These are phyloP conservation scores for Aphanocladium album DNA, from an alignment of 2,329 filamentous ascomycete species.

Conservation along the genomic window DNA sequence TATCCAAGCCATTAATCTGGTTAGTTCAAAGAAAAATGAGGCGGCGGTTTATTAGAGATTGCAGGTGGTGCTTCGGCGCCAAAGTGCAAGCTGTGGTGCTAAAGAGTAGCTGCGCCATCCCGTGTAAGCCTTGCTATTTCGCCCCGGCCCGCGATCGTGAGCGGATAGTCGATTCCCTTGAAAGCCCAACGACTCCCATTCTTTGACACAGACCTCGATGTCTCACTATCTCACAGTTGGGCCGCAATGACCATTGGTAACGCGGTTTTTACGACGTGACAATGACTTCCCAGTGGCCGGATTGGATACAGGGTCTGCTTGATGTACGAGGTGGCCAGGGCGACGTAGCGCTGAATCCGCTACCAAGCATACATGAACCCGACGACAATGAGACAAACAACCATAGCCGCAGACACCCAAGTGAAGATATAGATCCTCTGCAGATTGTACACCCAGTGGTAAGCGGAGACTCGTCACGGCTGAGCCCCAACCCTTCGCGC, in stretches of 20 bases:
- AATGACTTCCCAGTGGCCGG: conserved; percentile 2
- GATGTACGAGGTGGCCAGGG: not conserved
- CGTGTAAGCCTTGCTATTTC: not conserved
- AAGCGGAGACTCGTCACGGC: not conserved
- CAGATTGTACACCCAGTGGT: not conserved
- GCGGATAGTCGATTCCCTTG: not conserved
- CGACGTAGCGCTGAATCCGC: not conserved
- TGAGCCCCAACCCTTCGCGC: not conserved
- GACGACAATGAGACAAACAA: not conserved
- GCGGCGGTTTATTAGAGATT: not conserved
- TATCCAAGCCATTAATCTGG: not conserved
- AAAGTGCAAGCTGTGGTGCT: not conserved
- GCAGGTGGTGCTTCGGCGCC: not conserved
- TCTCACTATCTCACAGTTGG: not conserved
- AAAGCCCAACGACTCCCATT: not conserved
- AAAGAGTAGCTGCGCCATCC: not conserved
- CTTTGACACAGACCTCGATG: not conserved
- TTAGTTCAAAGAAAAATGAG: not conserved
- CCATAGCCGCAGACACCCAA: not conserved
- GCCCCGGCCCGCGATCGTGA: not conserved
- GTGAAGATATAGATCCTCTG: not conserved
- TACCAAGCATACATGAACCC: not conserved
- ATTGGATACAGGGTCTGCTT: not conserved
- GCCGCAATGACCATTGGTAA: not conserved
- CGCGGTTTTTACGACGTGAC: not conserved